Conservation (phyloP, 176 grass and related monocot genomes). For the Secale cereale region DNA sequence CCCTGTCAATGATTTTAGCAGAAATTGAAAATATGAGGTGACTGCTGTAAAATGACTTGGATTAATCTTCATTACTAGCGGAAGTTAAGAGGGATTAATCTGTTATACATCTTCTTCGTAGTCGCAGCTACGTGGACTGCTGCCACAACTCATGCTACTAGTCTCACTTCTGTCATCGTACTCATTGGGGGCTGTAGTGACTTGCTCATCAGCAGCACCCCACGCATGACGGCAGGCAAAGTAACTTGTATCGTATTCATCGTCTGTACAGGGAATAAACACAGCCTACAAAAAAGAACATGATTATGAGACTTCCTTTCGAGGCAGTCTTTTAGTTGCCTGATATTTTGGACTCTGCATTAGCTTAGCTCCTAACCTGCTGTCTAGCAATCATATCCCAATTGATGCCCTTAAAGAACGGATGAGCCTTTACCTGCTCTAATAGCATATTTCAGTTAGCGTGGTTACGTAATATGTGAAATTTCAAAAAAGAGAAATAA, state of each 20-base stretch:
- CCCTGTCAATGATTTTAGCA: constrained; percentile 42
- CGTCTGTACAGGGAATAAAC: constrained; percentile 85
- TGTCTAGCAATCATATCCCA: constrained; percentile 93
- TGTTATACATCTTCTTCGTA: constrained; percentile 82
- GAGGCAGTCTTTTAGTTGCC: background rate
- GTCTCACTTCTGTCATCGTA: constrained; percentile 68
- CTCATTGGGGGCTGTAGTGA: constrained; percentile 31
- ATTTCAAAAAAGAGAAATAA: background rate
- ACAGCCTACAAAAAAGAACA: constrained; percentile 43
- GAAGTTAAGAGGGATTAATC: background rate
- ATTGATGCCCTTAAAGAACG: constrained; percentile 86
- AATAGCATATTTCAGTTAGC: constrained; percentile 59
- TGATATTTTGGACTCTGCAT: background rate
- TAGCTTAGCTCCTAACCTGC: constrained; percentile 47
- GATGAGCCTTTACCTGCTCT: constrained; percentile 98
- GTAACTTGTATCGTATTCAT: constrained; percentile 96
- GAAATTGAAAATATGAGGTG: background rate
- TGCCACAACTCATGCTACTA: constrained; percentile 81
- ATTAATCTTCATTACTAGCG: background rate
- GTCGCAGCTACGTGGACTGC: constrained; percentile 62
- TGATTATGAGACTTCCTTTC: background rate
- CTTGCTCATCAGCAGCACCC: constrained; percentile 44
- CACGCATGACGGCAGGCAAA: constrained; percentile 81
- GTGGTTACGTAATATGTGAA: background rate
- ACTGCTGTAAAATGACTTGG: background rate